Base-by-base conservation (phyloP, 2,329 filamentous ascomycete species). In the Orbilia quercus region DNA sequence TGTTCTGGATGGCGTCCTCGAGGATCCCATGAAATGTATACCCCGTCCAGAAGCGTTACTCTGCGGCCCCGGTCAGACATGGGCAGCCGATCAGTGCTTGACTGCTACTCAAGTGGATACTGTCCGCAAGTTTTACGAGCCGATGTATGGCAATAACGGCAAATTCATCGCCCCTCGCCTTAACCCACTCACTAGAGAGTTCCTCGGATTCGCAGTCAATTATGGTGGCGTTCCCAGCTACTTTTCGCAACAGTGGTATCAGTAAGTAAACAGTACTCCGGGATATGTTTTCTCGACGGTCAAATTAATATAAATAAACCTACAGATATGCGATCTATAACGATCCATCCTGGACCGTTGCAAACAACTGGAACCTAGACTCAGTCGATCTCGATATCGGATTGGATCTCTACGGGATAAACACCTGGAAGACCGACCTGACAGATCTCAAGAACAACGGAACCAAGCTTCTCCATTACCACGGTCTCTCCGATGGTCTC, bases 401-500 rank as follows among this genome's bases (percentile, higher is more conserved):
- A 51, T 7, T 20, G 14, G 48, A 73, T 31, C 81, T 82, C 0
- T 82, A 81, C 3, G 77, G 80, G n/a, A 74, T 81, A 20, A 80
- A 80, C 5, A 82, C 83, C 0, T 80, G 80, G 63, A 75, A 80
- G 4, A 81, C 81, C 31, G 79, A 83, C 31, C 78, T 84, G 2
- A 77, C 81, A 0, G 63, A 73, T 0, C 83, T 83, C 77, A 79
- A 79, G 9, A 76, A 79, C 14, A 79, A 79, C 2, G 83, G 83
- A 5, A 80, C 81, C 7, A 83, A 83, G 76, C 79, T 84, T n/a
- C 50, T 85, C 6, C 79, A 83, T 77, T 85, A 84, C 76, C 84
- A 85, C 72, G 83, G 83, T 0, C 78, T 66, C 5, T 14, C 60
- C 1, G 69, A 73, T 16, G 48, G 69, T 11, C 40, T 73, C 7